Evolutionary conservation across 2,329 filamentous ascomycete species (phyloP).

Genomic region (Colletotrichum scovillei): DNA sequence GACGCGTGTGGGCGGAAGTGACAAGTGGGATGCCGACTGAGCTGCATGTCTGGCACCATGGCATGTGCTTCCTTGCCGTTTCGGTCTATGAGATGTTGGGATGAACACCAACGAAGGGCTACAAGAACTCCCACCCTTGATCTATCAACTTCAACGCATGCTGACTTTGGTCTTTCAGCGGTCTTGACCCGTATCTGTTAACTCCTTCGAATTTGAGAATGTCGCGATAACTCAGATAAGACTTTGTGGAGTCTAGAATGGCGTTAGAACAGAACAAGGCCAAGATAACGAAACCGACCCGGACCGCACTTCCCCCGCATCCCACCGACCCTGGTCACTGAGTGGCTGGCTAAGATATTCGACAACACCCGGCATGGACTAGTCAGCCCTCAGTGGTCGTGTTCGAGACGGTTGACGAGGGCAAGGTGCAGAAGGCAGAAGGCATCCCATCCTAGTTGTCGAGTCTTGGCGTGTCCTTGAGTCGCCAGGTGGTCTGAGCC

Average conservation of each 20-base stretch:
- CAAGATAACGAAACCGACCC: not conserved
- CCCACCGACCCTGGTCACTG: not conserved
- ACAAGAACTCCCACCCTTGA: not conserved
- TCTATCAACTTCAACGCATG: not conserved
- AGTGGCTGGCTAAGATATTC: not conserved
- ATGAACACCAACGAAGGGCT: not conserved
- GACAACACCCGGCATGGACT: not conserved
- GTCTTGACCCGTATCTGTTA: not conserved
- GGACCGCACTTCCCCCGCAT: not conserved
- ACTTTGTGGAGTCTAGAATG: not conserved
- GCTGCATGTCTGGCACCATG: not conserved
- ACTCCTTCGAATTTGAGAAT: not conserved
- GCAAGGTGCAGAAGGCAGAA: not conserved
- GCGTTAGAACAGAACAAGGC: not conserved
- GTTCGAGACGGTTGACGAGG: not conserved
- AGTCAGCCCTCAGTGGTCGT: not conserved
- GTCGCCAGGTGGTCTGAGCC: not conserved
- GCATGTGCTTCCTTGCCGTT: not conserved
- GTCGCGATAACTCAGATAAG: not conserved
- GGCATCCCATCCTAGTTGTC: not conserved
- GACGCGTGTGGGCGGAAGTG: not conserved
- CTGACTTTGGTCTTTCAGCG: not conserved
- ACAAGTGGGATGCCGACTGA: not conserved
- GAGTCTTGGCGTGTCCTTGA: not conserved
- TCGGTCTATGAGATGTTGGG: not conserved